Conservation (phyloP, 1,284 basidiomycete genomes). For the Cryptococcus amylolentus region DNA sequence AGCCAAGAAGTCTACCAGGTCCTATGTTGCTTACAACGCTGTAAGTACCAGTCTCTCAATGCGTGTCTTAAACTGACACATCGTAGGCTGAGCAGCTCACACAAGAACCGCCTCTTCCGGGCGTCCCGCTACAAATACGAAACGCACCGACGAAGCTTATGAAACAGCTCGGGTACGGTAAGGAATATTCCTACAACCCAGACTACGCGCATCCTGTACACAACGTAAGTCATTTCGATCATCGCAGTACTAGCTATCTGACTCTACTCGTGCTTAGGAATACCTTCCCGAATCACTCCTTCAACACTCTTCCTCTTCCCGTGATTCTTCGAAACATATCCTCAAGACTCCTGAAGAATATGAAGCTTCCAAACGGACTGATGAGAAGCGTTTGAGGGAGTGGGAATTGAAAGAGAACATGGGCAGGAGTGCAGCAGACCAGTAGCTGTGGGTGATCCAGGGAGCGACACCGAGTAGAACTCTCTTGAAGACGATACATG, state of each 20-base stretch:
- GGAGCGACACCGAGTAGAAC: too few relatives aligned
- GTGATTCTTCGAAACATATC: slow-evolving; percentile 28
- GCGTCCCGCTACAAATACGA: slow-evolving; percentile 69
- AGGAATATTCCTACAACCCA: slow-evolving; percentile 75
- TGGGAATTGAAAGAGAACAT: slow-evolving; percentile 70
- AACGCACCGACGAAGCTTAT: slow-evolving; percentile 82
- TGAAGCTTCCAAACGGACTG: slow-evolving; percentile 61
- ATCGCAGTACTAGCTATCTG: background rate
- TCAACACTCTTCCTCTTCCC: slow-evolving; percentile 35
- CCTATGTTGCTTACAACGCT: slow-evolving; percentile 71
- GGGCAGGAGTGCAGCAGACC: slow-evolving; percentile 38
- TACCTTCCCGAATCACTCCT: slow-evolving; percentile 52
- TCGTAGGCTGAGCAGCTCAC: slow-evolving; percentile 61
- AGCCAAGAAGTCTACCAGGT: slow-evolving; percentile 74
- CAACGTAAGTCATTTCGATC: slow-evolving; percentile 55
- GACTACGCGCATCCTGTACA: slow-evolving; percentile 69
- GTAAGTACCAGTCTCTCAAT: slow-evolving; percentile 19
- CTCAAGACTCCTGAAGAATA: slow-evolving; percentile 61
- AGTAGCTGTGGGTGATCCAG: too few relatives aligned
- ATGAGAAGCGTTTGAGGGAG: slow-evolving; percentile 63
- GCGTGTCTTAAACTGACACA: background rate
- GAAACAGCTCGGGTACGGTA: slow-evolving; percentile 73
- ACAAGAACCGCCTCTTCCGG: slow-evolving; percentile 47
- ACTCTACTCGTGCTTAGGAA: slow-evolving; percentile 35
- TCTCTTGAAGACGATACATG: too few relatives aligned